Evolutionary conservation across 2,329 filamentous ascomycete species (phyloP).

Genomic region (Aspergillus persii): DNA sequence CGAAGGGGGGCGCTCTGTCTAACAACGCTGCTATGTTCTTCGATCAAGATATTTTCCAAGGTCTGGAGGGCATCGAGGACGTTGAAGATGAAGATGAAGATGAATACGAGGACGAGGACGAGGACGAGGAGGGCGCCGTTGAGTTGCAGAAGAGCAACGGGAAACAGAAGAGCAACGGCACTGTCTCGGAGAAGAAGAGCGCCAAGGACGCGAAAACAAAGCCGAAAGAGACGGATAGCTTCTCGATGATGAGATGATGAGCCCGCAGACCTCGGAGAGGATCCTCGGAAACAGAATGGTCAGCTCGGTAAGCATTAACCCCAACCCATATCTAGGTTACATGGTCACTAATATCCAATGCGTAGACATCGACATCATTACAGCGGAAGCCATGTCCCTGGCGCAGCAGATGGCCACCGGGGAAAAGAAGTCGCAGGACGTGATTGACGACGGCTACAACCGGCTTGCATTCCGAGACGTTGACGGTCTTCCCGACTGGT

Average conservation of each 20-base stretch:
- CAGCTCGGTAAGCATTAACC: slow-evolving; percentile 41
- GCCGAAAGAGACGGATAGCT: slow-evolving; percentile 28
- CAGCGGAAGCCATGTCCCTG: slow-evolving; percentile 97
- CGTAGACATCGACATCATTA: slow-evolving; percentile 93
- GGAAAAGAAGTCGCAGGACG: slow-evolving; percentile 72
- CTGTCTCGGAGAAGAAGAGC: slow-evolving; percentile 21
- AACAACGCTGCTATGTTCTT: slow-evolving; percentile 87
- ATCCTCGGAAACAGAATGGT: slow-evolving; percentile 43
- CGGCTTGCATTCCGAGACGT: slow-evolving; percentile 85
- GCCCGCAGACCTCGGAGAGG: slow-evolving; percentile 25
- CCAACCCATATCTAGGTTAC: neutral
- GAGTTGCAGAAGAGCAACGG: slow-evolving; percentile 35
- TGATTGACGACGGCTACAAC: slow-evolving; percentile 91
- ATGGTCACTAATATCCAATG: slow-evolving; percentile 18
- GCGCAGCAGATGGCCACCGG: slow-evolving; percentile 89
- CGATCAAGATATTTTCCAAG: slow-evolving; percentile 90
- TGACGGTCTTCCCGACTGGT: slow-evolving; percentile 95
- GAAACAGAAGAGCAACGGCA: slow-evolving; percentile 17
- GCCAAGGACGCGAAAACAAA: slow-evolving; percentile 22
- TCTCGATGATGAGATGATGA: slow-evolving; percentile 29
- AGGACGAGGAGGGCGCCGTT: slow-evolving; percentile 45
- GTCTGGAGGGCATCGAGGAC: slow-evolving; percentile 66
- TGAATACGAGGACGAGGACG: slow-evolving; percentile 63
- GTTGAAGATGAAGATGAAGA: slow-evolving; percentile 51
- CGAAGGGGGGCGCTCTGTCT: slow-evolving; percentile 60